phyloP scores from a whole-genome alignment of 495 filamentous ascomycete species.

The Aspergillus indologenus region DNA sequence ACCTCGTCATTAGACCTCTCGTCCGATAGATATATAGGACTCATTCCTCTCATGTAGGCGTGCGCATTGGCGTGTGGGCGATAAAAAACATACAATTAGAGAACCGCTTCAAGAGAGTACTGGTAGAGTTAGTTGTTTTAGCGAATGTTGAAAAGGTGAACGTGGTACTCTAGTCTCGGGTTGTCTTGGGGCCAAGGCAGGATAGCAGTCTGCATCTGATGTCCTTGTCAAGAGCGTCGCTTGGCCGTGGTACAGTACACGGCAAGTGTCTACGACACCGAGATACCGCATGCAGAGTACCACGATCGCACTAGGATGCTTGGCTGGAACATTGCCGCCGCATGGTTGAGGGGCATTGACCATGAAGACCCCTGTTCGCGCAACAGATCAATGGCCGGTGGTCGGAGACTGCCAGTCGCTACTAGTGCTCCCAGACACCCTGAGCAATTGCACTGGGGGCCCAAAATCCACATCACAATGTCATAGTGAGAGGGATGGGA shows the following conservation, averaged over 20 bases:
- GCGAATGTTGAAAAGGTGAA: too few relatives aligned
- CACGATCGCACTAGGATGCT: background rate
- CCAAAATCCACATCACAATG: background rate
- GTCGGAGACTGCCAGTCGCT: too few relatives aligned
- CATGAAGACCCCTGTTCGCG: background rate
- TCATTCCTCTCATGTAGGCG: background rate
- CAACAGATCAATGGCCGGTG: background rate
- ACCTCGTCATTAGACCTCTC: background rate
- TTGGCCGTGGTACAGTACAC: background rate
- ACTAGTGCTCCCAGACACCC: too few relatives aligned
- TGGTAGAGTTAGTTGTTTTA: too few relatives aligned
- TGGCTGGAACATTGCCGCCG: background rate
- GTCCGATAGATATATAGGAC: too few relatives aligned
- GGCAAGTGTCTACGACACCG: background rate
- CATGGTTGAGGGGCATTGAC: background rate
- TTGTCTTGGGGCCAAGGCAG: background rate
- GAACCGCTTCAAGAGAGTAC: too few relatives aligned
- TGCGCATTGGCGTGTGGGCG: background rate
- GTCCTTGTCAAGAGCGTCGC: background rate
- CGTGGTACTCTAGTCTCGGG: background rate
- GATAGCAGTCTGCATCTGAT: background rate
- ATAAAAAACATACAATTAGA: too few relatives aligned
- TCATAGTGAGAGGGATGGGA: background rate
- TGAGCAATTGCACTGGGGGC: too few relatives aligned
- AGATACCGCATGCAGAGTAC: background rate